These are phyloP conservation scores for Eucalyptus cloeziana DNA, from an alignment of 345 rosid genomes.

Conservation along the genomic window DNA sequence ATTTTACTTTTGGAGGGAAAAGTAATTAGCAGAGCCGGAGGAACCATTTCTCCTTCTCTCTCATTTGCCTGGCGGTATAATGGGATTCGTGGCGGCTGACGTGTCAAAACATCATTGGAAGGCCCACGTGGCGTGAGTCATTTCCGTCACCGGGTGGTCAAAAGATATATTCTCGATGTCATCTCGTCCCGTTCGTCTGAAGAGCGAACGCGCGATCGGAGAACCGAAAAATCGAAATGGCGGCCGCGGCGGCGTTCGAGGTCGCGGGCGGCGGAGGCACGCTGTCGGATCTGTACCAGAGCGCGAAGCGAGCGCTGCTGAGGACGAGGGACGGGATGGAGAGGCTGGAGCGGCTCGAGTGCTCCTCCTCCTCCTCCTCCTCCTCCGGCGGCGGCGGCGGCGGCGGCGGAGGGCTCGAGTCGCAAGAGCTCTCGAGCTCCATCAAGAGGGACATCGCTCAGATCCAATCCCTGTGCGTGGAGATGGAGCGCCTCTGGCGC, in stretches of 20 bases:
- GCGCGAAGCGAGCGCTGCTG: conserved; percentile 43
- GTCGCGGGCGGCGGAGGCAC: conserved; percentile 44
- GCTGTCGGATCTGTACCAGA: conserved; percentile 54
- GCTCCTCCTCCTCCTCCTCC: conserved; percentile 38
- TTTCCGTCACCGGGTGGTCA: neutral
- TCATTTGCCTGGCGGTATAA: neutral
- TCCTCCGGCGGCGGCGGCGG: conserved; percentile 28
- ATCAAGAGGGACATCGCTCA: conserved; percentile 65
- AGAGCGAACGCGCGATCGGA: neutral
- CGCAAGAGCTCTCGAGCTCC: conserved; percentile 59
- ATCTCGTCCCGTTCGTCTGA: neutral
- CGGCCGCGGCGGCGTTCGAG: neutral
- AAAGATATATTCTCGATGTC: neutral
- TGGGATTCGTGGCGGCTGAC: neutral
- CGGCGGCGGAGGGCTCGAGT: conserved; percentile 43
- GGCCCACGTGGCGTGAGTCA: neutral
- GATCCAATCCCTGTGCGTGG: conserved; percentile 60
- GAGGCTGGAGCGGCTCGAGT: conserved; percentile 64
- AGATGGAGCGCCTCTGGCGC: conserved; percentile 83
- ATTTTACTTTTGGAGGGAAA: neutral
- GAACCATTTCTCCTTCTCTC: neutral
- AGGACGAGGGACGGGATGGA: conserved; percentile 79
- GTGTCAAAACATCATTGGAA: neutral
- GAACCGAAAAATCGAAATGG: neutral
- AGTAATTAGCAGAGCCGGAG: neutral